These are phyloP conservation scores for Meripilus lineatus DNA, from an alignment of 1,284 basidiomycete genomes.

Conservation along the genomic window DNA sequence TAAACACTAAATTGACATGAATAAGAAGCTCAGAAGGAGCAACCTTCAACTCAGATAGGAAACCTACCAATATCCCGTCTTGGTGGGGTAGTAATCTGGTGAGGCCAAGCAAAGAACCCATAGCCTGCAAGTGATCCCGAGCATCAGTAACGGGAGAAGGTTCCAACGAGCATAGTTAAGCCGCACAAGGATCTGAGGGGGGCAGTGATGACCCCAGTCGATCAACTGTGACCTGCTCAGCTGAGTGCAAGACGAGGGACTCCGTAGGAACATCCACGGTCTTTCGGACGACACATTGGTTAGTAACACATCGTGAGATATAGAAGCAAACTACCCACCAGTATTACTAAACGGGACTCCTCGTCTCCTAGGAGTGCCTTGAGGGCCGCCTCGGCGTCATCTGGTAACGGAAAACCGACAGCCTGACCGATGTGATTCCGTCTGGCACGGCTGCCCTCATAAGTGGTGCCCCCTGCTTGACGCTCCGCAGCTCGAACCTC, in stretches of 20 bases:
- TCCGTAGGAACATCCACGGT: slow-evolving; percentile 58
- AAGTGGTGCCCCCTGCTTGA: slow-evolving; percentile 38
- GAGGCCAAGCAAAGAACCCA: slow-evolving; percentile 72
- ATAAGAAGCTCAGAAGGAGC: neutral
- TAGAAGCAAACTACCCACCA: slow-evolving; percentile 43
- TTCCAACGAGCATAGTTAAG: neutral
- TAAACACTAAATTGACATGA: slow-evolving; percentile 54
- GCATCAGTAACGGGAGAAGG: slow-evolving; percentile 9
- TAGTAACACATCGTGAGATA: neutral
- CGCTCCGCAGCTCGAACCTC: slow-evolving; percentile 72
- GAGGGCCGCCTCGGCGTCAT: slow-evolving; percentile 62
- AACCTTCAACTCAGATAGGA: neutral
- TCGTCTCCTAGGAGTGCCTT: slow-evolving; percentile 46
- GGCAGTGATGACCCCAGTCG: slow-evolving; percentile 48
- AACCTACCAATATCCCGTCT: slow-evolving; percentile 54
- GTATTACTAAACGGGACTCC: slow-evolving; percentile 50
- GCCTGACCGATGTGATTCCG: slow-evolving; percentile 52
- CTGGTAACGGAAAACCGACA: slow-evolving; percentile 58
- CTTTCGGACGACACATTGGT: slow-evolving; percentile 41
- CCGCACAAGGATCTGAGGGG: slow-evolving; percentile 45
- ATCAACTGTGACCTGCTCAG: slow-evolving; percentile 34
- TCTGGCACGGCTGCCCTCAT: slow-evolving; percentile 53
- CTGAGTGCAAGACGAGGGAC: slow-evolving; percentile 42
- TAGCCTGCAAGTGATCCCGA: slow-evolving; percentile 41
- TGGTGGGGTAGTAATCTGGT: slow-evolving; percentile 34